Evolutionary conservation across 805 yeast genomes (phyloP).

Genomic region (Candida ovalis): DNA sequence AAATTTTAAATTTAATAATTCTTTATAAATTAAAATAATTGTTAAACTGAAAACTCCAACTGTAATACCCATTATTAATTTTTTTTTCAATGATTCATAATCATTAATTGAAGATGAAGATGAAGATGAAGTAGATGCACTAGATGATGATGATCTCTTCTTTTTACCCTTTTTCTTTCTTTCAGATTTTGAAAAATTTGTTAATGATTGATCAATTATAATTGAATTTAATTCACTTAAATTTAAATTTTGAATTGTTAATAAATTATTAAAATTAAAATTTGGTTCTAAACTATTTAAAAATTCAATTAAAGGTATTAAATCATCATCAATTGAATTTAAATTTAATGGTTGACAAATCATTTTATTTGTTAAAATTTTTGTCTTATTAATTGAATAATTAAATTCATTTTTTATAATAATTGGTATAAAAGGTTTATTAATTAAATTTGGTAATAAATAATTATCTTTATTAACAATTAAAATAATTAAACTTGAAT

Average conservation of each 20-base stretch:
- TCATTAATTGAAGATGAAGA: not conserved
- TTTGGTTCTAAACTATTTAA: conserved; percentile 24
- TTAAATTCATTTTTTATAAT: conserved; percentile 11
- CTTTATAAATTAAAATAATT: conserved; percentile 25
- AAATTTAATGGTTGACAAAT: conserved; percentile 32
- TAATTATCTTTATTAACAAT: conserved; percentile 28
- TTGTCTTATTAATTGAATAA: conserved; percentile 6
- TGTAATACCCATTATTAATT: conserved; percentile 24
- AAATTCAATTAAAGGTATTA: conserved; percentile 31
- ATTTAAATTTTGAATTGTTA: conserved; percentile 7
- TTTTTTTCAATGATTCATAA: conserved; percentile 13
- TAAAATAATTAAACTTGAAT: conserved; percentile 26
- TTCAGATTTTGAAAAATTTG: not conserved
- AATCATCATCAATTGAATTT: conserved; percentile 27
- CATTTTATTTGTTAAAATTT: conserved; percentile 18
- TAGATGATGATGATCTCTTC: not conserved
- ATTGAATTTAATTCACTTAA: conserved; percentile 23
- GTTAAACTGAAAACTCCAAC: conserved; percentile 30
- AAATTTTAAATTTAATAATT: conserved; percentile 4
- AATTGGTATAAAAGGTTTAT: conserved; percentile 31
- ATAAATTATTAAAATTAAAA: conserved; percentile 10
- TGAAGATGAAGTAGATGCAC: not conserved
- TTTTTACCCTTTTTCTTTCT: not conserved
- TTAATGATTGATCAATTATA: conserved; percentile 17
- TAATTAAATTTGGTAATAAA: conserved; percentile 25